phyloP scores from a whole-genome alignment of 371 early-diverging fungal species.

The Mucor mucedo region DNA sequence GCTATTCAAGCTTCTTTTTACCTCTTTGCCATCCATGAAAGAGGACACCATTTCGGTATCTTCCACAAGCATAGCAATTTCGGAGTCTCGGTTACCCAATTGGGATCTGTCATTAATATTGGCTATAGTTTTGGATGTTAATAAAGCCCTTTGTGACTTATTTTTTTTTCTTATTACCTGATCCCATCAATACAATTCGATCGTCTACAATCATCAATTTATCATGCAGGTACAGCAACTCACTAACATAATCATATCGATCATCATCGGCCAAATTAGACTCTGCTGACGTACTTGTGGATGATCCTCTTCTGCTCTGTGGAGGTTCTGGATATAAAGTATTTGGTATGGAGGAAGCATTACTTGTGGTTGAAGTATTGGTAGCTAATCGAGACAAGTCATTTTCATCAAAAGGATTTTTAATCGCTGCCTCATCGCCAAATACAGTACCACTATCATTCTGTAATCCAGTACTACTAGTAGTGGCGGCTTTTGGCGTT shows the following conservation, averaged over 20 bases:
- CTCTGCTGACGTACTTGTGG: conserved; percentile 9
- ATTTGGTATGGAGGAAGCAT: background rate
- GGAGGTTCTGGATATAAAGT: background rate
- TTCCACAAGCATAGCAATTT: conserved; percentile 86
- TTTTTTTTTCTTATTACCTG: conserved; percentile 46
- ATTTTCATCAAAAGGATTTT: conserved; percentile 30
- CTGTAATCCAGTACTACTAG: background rate
- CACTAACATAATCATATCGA: conserved; percentile 68
- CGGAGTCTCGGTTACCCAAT: conserved; percentile 90
- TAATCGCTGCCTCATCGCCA: conserved; percentile 15
- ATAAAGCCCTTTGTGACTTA: background rate
- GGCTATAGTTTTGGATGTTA: conserved; percentile 15
- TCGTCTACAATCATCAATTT: conserved; percentile 95
- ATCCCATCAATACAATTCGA: conserved; percentile 81
- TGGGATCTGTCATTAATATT: conserved; percentile 73
- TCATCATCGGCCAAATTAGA: conserved; percentile 26
- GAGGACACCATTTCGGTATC: conserved; percentile 73
- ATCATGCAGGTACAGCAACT: conserved; percentile 90
- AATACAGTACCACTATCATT: conserved; percentile 21
- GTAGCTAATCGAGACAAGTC: conserved; percentile 13
- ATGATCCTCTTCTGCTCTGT: conserved; percentile 20
- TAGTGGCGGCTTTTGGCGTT: background rate
- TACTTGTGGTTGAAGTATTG: conserved; percentile 9
- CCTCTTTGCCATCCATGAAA: conserved; percentile 74
- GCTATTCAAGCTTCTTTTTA: conserved; percentile 20